phyloP scores from a whole-genome alignment of 2,329 filamentous ascomycete genomes.

The Cordyceps cateniannulata region DNA sequence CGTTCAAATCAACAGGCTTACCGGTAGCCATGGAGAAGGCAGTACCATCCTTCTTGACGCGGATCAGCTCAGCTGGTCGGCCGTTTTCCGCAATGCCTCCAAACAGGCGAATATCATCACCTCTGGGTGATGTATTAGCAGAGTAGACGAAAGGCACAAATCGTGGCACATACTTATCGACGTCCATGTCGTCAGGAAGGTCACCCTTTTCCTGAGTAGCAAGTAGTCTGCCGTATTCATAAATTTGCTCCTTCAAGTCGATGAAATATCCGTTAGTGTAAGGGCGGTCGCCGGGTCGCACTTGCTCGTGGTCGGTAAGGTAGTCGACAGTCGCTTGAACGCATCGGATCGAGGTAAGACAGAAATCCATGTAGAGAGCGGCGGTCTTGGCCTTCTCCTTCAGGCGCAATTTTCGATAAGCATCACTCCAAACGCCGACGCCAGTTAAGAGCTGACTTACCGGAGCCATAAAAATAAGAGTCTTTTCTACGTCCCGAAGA shows the following conservation, averaged over 20 bases:
- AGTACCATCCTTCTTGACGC: conserved; percentile 73
- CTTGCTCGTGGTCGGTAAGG: conserved; percentile 80
- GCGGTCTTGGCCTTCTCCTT: conserved; percentile 73
- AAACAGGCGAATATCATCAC: conserved; percentile 69
- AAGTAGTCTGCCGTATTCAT: conserved; percentile 80
- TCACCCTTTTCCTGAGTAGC: conserved; percentile 63
- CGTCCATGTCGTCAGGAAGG: conserved; percentile 51
- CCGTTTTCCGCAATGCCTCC: conserved; percentile 79
- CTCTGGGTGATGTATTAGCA: conserved; percentile 27
- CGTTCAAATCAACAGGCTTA: conserved; percentile 51
- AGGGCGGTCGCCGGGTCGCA: conserved; percentile 74
- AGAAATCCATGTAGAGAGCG: conserved; percentile 74
- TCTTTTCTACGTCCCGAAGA: conserved; percentile 91
- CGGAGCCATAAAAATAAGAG: conserved; percentile 80
- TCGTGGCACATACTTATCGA: conserved; percentile 46
- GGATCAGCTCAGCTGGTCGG: conserved; percentile 75
- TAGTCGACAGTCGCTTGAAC: conserved; percentile 84
- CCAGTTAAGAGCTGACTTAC: conserved; percentile 68
- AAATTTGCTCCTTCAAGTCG: conserved; percentile 90
- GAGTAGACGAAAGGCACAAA: conserved; percentile 23
- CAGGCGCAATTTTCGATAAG: conserved; percentile 63
- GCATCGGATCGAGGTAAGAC: conserved; percentile 82
- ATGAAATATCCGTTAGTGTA: conserved; percentile 97
- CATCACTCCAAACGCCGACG: conserved; percentile 52
- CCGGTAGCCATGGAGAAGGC: conserved; percentile 71